Evolutionary conservation across 139 green algal species (phyloP), one percentile per base, ranked within the genome.

Genomic region (Chlamydomonas schloesseri): DNA sequence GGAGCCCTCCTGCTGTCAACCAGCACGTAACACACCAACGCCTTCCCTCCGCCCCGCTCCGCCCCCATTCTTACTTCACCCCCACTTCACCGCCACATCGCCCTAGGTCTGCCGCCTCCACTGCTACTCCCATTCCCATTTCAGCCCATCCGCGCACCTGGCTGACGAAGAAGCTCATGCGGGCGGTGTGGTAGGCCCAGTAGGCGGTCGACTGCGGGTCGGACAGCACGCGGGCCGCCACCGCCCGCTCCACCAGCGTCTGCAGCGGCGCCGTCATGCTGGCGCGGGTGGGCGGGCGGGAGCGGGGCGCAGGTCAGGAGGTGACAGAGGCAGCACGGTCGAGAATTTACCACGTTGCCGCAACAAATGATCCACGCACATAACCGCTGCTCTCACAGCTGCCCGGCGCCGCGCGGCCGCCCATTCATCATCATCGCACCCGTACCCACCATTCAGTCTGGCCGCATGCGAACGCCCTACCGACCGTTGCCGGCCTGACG

Each of bases 171-270:
- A 97, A 98, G 24, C 78, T 72, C 20, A 80, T 91, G 42, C 96
- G 89, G 10, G 84, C 77, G 2, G 94, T 46, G 81, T 98, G 96
- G 83, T 98, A 98, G 5, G 87, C 76, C 94, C 94, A 97, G 89
- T 97, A 97, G 21, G 91, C 86, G 1, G 88, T 86, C 13, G 90
- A 68, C 73, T 87, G 68, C 29, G 87, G 57, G 50, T 91, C 89
- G 21, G 46, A 2, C 26, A 75, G 62, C 31, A 70, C 28, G 3
- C 17, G 37, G 21, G 67, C 28, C 21, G 33, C n/a, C 20, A 23
- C 28, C 3, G 57, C 14, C 26, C 55, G 65, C 42, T 34, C 42
- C 24, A 84, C 46, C 18, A 84, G n/a, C 23, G 50, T 23, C 42
- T 75, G 46, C 29, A 68, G 15, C n/a, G 46, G 31, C 0, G 53